Conservation (phyloP, 371 early-diverging fungal species). For the Saksenaea vasiformis region DNA sequence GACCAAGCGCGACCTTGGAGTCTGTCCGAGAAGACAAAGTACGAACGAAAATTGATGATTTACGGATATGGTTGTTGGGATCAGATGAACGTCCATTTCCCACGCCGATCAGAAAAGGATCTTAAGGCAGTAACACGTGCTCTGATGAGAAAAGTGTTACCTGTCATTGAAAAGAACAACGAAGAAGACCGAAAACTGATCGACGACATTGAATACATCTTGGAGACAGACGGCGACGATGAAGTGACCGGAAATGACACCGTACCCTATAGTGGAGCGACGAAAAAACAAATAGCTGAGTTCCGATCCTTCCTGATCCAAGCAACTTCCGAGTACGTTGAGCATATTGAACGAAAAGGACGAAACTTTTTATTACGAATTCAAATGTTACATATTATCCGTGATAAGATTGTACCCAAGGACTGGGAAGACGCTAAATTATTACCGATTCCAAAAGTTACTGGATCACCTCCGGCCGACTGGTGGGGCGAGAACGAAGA, state of each 20-base stretch:
- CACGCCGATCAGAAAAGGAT: conserved; percentile 58
- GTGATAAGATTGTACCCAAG: conserved; percentile 61
- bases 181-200: conserved; percentile 42
- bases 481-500: conserved; percentile 86
- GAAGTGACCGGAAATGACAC: conserved; percentile 33
- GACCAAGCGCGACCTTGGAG: conserved; percentile 53
- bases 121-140: conserved; percentile 53
- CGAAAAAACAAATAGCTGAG: conserved; percentile 59
- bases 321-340: conserved; percentile 69
- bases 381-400: conserved; percentile 73
- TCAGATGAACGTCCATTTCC: conserved; percentile 53
- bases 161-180: conserved; percentile 23
- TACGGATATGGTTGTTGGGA: conserved; percentile 80
- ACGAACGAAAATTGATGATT: conserved; percentile 80
- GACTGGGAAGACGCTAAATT: conserved; percentile 57
- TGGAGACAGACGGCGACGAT: conserved; percentile 34
- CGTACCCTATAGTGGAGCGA: conserved; percentile 62
- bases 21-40: conserved; percentile 66
- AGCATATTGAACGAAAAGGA: conserved; percentile 67
- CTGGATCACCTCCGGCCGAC: conserved; percentile 55
- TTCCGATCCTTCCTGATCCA: conserved; percentile 67
- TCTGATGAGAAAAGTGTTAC: conserved; percentile 35
- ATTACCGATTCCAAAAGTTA: conserved; percentile 60
- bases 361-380: conserved; percentile 72
- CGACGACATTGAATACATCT: conserved; percentile 36